Percentiles rank a stretch among this genome's conserved stretches.
Evolutionary conservation across 2,329 filamentous ascomycete species (phyloP).

Genomic region (Samsoniella hepiali): DNA sequence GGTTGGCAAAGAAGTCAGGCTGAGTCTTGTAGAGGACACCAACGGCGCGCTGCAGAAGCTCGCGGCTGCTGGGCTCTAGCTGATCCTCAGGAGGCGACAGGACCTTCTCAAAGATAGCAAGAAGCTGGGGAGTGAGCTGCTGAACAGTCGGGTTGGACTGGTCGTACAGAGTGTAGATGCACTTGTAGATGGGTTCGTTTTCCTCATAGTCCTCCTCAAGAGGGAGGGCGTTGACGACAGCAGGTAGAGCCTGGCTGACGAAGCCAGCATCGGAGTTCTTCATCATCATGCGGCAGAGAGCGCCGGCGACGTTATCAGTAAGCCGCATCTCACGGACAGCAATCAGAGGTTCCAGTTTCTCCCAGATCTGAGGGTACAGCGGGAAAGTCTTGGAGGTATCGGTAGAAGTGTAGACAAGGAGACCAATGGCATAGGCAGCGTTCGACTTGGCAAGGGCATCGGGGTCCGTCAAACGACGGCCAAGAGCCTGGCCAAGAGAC

Average conservation of each 20-base stretch:
- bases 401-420: constrained; percentile 77
- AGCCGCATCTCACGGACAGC: constrained; percentile 74
- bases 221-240: constrained; percentile 74
- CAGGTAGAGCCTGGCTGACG: constrained; percentile 76
- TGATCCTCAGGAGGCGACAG: constrained; percentile 70
- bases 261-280: constrained; percentile 82
- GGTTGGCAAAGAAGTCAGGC: constrained; percentile 31
- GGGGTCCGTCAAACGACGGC: constrained; percentile 85
- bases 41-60: constrained; percentile 63
- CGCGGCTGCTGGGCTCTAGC: constrained; percentile 67
- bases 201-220: constrained; percentile 93
- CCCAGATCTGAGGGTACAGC: constrained; percentile 73
- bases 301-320: constrained; percentile 90
- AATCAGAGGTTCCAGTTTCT: constrained; percentile 82
- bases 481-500: constrained; percentile 71
- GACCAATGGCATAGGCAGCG: constrained; percentile 84
- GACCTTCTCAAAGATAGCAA: constrained; percentile 70
- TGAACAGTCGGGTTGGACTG: constrained; percentile 66
- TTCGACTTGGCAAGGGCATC: constrained; percentile 93
- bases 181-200: constrained; percentile 89
- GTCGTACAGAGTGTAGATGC: constrained; percentile 82
- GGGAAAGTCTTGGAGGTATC: constrained; percentile 68
- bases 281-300: constrained; percentile 87
- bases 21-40: constrained; percentile 41
- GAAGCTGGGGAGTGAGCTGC: constrained; percentile 64